A percentile compares a stretch with the other conserved stretches of the same genome.
phyloP scores from a whole-genome alignment of 192 early-diverging fungal genomes.

The Thoreauomyces humboldtii region DNA sequence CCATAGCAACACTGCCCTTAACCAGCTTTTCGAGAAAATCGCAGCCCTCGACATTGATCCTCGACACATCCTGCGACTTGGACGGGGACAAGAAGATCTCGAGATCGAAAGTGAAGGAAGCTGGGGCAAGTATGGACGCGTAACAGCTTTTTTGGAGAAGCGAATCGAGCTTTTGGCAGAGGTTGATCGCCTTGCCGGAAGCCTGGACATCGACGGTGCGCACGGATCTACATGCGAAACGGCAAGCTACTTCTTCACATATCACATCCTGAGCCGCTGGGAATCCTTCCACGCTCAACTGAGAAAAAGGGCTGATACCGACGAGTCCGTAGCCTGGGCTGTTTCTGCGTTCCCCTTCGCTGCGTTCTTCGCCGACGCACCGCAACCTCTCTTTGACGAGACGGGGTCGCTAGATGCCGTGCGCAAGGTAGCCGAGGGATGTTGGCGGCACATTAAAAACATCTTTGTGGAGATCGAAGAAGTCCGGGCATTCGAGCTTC shows the following conservation, averaged over 20 bases:
- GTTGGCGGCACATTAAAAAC: slow-evolving; percentile 73
- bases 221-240: slow-evolving; percentile 92
- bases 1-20: slow-evolving; percentile 97
- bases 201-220: slow-evolving; percentile 75
- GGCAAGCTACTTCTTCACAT: slow-evolving; percentile 82
- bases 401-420: slow-evolving; percentile 47
- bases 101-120: slow-evolving; percentile 64
- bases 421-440: slow-evolving; percentile 69
- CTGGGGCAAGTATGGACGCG: slow-evolving; percentile 92
- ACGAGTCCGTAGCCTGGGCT: slow-evolving; percentile 37
- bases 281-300: slow-evolving; percentile 51
- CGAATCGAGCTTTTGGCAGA: slow-evolving; percentile 69
- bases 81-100: slow-evolving; percentile 91
- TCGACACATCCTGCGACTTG: slow-evolving; percentile 89
- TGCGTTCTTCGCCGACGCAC: slow-evolving; percentile 70
- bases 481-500: slow-evolving; percentile 90
- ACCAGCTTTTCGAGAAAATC: slow-evolving; percentile 98
- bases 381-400: slow-evolving; percentile 67
- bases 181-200: slow-evolving; percentile 75
- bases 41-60: slow-evolving; percentile 87
- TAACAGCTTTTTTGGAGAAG: slow-evolving; percentile 86
- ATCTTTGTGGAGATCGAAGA: slow-evolving; percentile 89
- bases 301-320: background rate
- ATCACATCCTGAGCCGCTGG: slow-evolving; percentile 79
- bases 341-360: slow-evolving; percentile 76